phyloP scores from a whole-genome alignment of 768 basidiomycete genomes.

The Lactifluus pinguis region DNA sequence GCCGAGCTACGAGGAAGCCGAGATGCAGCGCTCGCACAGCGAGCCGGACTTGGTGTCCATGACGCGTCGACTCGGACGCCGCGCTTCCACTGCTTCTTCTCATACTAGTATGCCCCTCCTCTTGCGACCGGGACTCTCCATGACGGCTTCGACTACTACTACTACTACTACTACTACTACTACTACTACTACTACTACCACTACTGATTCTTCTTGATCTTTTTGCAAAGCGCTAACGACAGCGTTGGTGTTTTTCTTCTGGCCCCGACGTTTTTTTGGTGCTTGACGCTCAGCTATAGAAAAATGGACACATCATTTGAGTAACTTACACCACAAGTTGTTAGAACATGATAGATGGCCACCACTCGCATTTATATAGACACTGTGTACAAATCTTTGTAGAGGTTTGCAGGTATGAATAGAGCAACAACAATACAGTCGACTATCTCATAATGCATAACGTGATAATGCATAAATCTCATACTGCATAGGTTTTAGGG shows the following conservation, averaged over 20 bases:
- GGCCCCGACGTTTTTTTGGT: too few species aligned
- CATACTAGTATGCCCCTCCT: neutral
- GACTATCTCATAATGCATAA: too few species aligned
- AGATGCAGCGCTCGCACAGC: constrained; percentile 19
- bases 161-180: too few species aligned
- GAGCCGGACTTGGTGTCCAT: constrained; percentile 19
- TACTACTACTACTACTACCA: too few species aligned
- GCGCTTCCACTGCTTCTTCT: neutral
- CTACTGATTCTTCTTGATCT: too few species aligned
- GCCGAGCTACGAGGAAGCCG: constrained; percentile 80
- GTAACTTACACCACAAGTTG: too few species aligned
- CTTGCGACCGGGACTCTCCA: neutral
- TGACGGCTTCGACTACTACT: neutral
- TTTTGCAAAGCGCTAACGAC: neutral
- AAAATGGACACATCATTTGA: too few species aligned
- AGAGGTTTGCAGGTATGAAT: neutral
- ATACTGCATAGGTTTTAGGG: too few species aligned
- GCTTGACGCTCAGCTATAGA: neutral
- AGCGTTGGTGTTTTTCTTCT: neutral
- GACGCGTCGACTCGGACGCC: neutral
- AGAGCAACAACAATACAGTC: neutral
- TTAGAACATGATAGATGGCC: too few species aligned
- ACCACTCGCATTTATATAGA: too few species aligned
- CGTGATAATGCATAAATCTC: too few species aligned
- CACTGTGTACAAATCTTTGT: neutral